Evolutionary conservation across 2,329 filamentous ascomycete species (phyloP).

Genomic region (Aspergillus awamori): DNA sequence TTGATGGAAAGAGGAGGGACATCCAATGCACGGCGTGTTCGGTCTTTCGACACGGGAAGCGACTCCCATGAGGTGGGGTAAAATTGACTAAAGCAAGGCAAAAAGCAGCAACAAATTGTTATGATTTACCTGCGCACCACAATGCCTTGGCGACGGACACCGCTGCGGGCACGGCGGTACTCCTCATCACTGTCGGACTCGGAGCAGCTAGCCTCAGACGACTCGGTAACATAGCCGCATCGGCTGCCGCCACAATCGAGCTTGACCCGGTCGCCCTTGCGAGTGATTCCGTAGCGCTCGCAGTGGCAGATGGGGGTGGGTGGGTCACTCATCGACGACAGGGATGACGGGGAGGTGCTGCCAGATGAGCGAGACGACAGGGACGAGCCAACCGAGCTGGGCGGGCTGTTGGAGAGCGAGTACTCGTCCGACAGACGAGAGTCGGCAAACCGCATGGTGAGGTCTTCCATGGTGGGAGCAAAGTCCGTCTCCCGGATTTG

Average conservation of each 20-base stretch:
- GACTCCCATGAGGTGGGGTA: neutral
- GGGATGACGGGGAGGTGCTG: conserved; percentile 55
- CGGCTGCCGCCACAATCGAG: conserved; percentile 89
- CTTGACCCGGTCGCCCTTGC: conserved; percentile 89
- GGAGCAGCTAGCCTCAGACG: conserved; percentile 69
- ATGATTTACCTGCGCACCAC: conserved; percentile 41
- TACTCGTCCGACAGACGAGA: conserved; percentile 71
- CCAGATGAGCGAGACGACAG: conserved; percentile 73
- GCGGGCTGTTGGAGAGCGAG: conserved; percentile 73
- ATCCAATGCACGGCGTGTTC: conserved; percentile 11
- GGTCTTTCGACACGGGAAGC: neutral
- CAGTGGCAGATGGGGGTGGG: conserved; percentile 74
- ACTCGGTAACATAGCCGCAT: conserved; percentile 74
- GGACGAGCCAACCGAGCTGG: conserved; percentile 66
- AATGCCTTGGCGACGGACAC: conserved; percentile 41
- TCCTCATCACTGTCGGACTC: conserved; percentile 52
- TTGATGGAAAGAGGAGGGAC: neutral
- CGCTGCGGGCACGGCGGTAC: conserved; percentile 40
- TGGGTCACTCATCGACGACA: conserved; percentile 69
- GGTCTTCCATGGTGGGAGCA: conserved; percentile 75
- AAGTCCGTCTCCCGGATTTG: conserved; percentile 84
- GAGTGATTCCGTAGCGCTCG: conserved; percentile 95
- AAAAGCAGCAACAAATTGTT: neutral
- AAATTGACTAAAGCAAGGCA: neutral
- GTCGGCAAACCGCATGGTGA: conserved; percentile 74